A percentile compares a stretch with the other conserved stretches of the same genome.
These are phyloP conservation scores for Mortierella alpina DNA, from an alignment of 192 early-diverging fungal species.

Conservation along the genomic window DNA sequence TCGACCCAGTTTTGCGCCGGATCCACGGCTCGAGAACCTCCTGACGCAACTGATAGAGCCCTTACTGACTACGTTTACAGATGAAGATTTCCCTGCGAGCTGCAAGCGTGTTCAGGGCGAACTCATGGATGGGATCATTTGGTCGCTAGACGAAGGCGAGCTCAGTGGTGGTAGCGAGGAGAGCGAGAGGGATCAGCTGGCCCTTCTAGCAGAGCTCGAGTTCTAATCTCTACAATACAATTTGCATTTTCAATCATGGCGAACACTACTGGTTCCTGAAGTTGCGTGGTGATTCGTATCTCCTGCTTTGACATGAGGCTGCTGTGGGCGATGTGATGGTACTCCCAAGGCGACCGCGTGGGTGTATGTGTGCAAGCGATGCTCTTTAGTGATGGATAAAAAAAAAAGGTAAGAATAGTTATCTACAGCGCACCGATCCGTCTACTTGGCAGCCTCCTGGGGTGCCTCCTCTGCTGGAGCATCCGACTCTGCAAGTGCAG, in stretches of 20 bases:
- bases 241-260: not conserved
- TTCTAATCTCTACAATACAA: conserved; percentile 12
- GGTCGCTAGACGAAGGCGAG: conserved; percentile 30
- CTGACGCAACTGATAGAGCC: conserved; percentile 41
- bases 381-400: too few relatives aligned
- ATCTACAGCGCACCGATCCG: too few relatives aligned
- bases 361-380: too few relatives aligned
- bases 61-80: conserved; percentile 25
- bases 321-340: too few relatives aligned
- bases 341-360: too few relatives aligned
- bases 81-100: conserved; percentile 38
- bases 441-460: not conserved
- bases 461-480: not conserved
- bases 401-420: too few relatives aligned
- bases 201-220: conserved; percentile 27
- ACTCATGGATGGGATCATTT: conserved; percentile 43
- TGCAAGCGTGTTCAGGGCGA: conserved; percentile 47
- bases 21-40: conserved; percentile 28
- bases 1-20: conserved; percentile 15
- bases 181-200: conserved; percentile 18
- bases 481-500: conserved; percentile 29
- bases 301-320: too few relatives aligned
- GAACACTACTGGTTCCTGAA: not conserved
- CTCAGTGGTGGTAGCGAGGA: not conserved
- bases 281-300: too few relatives aligned